phyloP scores from a whole-genome alignment of 352 stramenopile genomes.

The Thalassiosira livingstoniorum region DNA sequence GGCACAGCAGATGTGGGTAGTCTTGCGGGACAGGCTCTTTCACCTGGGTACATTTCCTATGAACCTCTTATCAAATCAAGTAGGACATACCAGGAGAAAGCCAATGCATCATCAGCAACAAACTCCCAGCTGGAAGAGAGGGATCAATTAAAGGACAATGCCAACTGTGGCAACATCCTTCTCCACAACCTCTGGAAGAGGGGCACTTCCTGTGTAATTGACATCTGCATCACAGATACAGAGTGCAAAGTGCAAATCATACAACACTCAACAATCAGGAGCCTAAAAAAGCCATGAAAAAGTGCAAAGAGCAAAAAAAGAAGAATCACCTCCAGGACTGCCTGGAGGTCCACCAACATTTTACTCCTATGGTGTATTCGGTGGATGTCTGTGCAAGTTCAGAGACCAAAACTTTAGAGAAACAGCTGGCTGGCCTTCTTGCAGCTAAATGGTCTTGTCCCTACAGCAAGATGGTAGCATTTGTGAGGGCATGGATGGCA shows the following conservation, averaged over 20 bases:
- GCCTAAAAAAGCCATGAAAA: background rate
- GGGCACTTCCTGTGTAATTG: too few relatives aligned
- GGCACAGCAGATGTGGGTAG: slow-evolving; percentile 28
- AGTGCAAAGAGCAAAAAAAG: background rate
- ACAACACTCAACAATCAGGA: background rate
- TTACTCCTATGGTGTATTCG: slow-evolving; percentile 30
- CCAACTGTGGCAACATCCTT: too few relatives aligned
- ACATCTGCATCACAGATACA: background rate
- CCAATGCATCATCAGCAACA: too few relatives aligned
- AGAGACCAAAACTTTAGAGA: slow-evolving; percentile 10
- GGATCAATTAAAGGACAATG: too few relatives aligned
- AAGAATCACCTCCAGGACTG: background rate
- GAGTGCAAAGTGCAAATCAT: background rate
- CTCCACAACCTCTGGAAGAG: too few relatives aligned
- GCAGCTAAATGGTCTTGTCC: slow-evolving; percentile 17
- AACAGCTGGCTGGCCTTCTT: slow-evolving; percentile 1
- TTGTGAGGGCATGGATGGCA: background rate
- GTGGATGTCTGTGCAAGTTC: slow-evolving; percentile 29
- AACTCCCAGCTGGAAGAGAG: too few relatives aligned
- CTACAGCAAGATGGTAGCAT: background rate
- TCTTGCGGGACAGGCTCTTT: slow-evolving; percentile 21
- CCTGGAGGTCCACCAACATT: slow-evolving; percentile 9
- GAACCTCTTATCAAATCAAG: too few relatives aligned
- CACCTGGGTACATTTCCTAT: background rate
- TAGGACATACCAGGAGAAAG: too few relatives aligned